phyloP scores from a whole-genome alignment of 164 flowering plant genomes.

The Berberis thunbergii region DNA sequence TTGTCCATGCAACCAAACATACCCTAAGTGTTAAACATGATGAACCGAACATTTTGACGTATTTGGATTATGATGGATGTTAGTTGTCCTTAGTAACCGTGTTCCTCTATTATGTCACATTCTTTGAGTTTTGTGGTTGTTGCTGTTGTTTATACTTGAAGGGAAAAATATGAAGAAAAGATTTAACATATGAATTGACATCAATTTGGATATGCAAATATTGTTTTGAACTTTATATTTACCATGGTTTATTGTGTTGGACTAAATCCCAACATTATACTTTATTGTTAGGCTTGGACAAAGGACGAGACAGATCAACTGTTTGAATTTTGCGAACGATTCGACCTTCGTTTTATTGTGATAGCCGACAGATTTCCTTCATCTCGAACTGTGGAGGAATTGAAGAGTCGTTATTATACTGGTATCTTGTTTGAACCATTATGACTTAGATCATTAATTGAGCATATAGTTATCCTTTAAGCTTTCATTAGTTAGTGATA shows the following conservation, averaged over 20 bases:
- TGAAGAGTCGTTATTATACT: slow-evolving; percentile 91
- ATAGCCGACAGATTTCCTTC: slow-evolving; percentile 92
- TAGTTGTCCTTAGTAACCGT: too few relatives aligned
- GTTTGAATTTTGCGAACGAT: slow-evolving; percentile 80
- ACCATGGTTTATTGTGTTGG: not conserved
- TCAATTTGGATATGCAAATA: too few relatives aligned
- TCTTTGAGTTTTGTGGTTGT: too few relatives aligned
- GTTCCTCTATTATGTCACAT: too few relatives aligned
- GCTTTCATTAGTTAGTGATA: not conserved
- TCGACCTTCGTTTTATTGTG: slow-evolving; percentile 86
- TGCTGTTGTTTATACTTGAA: not conserved
- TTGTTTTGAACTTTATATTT: not conserved
- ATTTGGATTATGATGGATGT: too few relatives aligned
- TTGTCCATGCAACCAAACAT: too few relatives aligned
- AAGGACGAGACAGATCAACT: slow-evolving; percentile 92
- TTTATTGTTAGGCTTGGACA: slow-evolving; percentile 56
- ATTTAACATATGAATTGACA: too few relatives aligned
- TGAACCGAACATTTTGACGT: too few relatives aligned
- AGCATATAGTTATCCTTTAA: not conserved
- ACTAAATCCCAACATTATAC: not conserved
- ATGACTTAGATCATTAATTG: not conserved
- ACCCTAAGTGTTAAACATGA: too few relatives aligned
- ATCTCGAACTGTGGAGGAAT: slow-evolving; percentile 69
- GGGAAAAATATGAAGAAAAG: too few relatives aligned
- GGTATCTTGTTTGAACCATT: slow-evolving; percentile 33